Evolutionary conservation across 495 filamentous ascomycete species (phyloP).

Genomic region (Aspergillus asperescens): DNA sequence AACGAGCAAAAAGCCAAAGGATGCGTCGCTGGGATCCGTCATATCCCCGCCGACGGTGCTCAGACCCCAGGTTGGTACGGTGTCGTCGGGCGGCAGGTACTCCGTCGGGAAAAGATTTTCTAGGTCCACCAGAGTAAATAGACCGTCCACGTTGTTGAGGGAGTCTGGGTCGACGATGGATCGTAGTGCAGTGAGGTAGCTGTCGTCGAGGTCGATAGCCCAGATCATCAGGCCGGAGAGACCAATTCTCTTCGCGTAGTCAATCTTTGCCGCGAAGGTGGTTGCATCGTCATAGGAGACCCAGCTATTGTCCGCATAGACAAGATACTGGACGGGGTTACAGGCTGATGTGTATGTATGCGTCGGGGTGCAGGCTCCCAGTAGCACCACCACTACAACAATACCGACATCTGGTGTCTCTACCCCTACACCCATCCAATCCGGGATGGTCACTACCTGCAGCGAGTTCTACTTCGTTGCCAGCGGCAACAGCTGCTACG

Average conservation of each 20-base stretch:
- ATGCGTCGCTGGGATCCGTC: background rate
- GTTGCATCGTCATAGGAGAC: background rate
- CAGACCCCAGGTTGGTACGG: background rate
- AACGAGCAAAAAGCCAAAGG: background rate
- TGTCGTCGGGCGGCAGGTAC: background rate
- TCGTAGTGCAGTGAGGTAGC: background rate
- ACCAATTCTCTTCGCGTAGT: background rate
- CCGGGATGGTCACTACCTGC: background rate
- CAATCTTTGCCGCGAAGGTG: background rate
- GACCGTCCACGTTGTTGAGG: background rate
- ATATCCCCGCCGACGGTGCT: background rate
- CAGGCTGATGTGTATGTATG: background rate
- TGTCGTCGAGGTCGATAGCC: conserved; percentile 25
- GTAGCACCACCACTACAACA: background rate
- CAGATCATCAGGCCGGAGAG: conserved; percentile 24
- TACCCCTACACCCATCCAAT: background rate
- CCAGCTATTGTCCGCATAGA: background rate
- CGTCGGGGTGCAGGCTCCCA: background rate
- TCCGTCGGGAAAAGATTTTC: background rate
- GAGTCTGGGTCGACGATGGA: background rate
- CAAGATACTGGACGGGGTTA: background rate
- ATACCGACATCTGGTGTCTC: background rate
- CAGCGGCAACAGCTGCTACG: background rate
- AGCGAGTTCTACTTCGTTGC: background rate
- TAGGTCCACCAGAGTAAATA: background rate